phyloP scores from a whole-genome alignment of 1,284 basidiomycete genomes.

The Dichomitus squalens region DNA sequence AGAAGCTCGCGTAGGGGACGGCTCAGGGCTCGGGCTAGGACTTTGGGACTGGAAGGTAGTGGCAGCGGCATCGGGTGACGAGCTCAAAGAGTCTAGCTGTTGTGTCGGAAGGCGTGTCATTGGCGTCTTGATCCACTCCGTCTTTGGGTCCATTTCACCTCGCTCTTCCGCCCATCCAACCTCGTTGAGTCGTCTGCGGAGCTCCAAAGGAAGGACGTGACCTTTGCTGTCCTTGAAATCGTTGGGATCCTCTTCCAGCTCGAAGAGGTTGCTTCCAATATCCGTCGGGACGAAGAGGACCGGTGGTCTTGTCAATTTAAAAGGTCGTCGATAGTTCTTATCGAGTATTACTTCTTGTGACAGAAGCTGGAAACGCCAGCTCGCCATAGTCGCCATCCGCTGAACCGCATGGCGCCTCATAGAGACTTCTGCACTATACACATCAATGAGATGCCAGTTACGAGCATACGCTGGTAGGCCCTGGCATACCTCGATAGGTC shows the following conservation, averaged over 20 bases:
- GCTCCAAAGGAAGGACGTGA: constrained; percentile 55
- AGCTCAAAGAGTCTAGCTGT: constrained; percentile 54
- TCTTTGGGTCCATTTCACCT: constrained; percentile 52
- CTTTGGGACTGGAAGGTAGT: constrained; percentile 31
- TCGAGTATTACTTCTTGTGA: constrained; percentile 63
- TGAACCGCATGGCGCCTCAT: constrained; percentile 53
- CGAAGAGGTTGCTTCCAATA: constrained; percentile 60
- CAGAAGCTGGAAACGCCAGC: constrained; percentile 68
- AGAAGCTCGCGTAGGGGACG: constrained; percentile 38
- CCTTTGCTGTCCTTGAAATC: constrained; percentile 49
- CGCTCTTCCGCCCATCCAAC: constrained; percentile 73
- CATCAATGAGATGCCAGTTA: too few relatives aligned
- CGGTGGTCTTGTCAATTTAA: constrained; percentile 65
- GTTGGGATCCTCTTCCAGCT: constrained; percentile 54
- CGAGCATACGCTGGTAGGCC: neutral
- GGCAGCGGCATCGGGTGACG: constrained; percentile 22
- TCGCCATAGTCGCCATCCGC: constrained; percentile 54
- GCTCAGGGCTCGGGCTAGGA: constrained; percentile 37
- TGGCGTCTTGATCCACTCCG: constrained; percentile 61
- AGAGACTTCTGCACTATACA: constrained; percentile 44
- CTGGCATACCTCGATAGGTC: constrained; percentile 56
- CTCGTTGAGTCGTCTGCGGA: constrained; percentile 64
- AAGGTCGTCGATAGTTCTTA: constrained; percentile 58
- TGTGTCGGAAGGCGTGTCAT: constrained; percentile 60
- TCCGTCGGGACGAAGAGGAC: constrained; percentile 71